Percentiles rank a stretch among this genome's conserved stretches.
Evolutionary conservation across 768 basidiomycete genomes (phyloP).

Genomic region (Rhizopogon vesiculosus): DNA sequence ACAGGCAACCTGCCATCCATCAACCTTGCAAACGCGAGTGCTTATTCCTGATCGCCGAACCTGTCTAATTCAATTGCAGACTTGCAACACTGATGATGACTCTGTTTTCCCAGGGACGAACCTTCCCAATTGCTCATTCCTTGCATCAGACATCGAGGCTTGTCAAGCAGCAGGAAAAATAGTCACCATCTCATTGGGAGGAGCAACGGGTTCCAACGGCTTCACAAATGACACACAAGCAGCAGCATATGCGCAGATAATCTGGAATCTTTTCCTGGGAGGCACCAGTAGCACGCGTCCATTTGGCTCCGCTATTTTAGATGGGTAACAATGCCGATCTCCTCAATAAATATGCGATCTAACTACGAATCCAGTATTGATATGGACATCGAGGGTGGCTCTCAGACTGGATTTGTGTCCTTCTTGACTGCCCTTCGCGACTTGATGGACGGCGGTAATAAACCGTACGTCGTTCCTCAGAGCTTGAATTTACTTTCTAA

Average conservation of each 20-base stretch:
- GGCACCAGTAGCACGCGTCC: slow-evolving; percentile 59
- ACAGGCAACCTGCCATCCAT: slow-evolving; percentile 54
- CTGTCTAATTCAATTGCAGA: slow-evolving; percentile 31
- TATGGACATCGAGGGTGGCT: slow-evolving; percentile 46
- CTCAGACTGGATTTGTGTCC: slow-evolving; percentile 21
- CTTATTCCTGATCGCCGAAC: background rate
- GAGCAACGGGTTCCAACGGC: slow-evolving; percentile 56
- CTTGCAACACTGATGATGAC: slow-evolving; percentile 55
- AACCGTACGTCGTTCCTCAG: slow-evolving; percentile 15
- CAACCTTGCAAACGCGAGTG: slow-evolving; percentile 53
- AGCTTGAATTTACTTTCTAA: background rate
- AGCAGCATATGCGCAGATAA: slow-evolving; percentile 52
- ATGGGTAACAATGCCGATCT: slow-evolving; percentile 43
- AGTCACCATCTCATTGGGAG: slow-evolving; percentile 55
- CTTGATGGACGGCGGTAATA: slow-evolving; percentile 24
- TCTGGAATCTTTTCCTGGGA: slow-evolving; percentile 69
- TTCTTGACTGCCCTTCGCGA: slow-evolving; percentile 23
- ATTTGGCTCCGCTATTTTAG: slow-evolving; percentile 66
- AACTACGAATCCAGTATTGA: slow-evolving; percentile 25
- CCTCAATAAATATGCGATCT: background rate
- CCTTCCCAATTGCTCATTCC: slow-evolving; percentile 55
- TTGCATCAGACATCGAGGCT: slow-evolving; percentile 56
- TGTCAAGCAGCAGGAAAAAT: slow-evolving; percentile 66
- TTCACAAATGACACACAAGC: slow-evolving; percentile 59
- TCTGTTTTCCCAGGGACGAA: slow-evolving; percentile 56